Percentiles rank a stretch among this genome's conserved stretches.
Evolutionary conservation across 176 grass and related monocot species (phyloP).

Genomic region (Avena sativa): DNA sequence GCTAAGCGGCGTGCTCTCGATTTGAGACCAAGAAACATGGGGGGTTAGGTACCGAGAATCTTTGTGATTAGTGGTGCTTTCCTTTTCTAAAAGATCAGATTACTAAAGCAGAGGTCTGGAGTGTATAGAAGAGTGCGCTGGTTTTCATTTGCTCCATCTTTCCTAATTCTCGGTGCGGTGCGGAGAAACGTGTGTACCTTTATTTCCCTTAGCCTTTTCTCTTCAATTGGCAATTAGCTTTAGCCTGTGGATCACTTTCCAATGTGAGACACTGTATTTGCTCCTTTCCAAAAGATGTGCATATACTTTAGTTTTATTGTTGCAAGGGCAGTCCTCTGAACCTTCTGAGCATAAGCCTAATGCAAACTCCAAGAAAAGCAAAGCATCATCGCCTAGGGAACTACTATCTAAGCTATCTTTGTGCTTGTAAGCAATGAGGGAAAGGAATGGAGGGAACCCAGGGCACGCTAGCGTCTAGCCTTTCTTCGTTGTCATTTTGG

Average conservation of each 20-base stretch:
- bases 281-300: constrained; percentile 36
- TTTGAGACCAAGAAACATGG: constrained; percentile 45
- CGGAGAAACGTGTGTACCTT: constrained; percentile 5
- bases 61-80: constrained; percentile 46
- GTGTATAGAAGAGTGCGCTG: constrained; percentile 25
- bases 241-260: constrained; percentile 37
- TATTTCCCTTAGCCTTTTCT: constrained; percentile 47
- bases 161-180: constrained; percentile 48
- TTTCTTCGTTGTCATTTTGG: constrained; percentile 13
- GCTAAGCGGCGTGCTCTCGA: neutral
- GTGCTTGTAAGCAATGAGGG: neutral
- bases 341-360: constrained; percentile 20
- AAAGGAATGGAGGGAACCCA: neutral
- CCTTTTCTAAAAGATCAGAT: constrained; percentile 57
- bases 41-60: constrained; percentile 53
- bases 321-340: constrained; percentile 7
- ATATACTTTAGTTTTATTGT: constrained; percentile 39
- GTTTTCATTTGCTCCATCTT: constrained; percentile 39
- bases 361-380: constrained; percentile 33
- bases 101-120: constrained; percentile 44
- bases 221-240: constrained; percentile 45
- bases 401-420: constrained; percentile 13
- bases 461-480: neutral
- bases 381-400: neutral
- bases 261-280: constrained; percentile 18